Evolutionary conservation across 129 eudicot species (phyloP).

Genomic region (Helichrysum umbraculigerum): DNA sequence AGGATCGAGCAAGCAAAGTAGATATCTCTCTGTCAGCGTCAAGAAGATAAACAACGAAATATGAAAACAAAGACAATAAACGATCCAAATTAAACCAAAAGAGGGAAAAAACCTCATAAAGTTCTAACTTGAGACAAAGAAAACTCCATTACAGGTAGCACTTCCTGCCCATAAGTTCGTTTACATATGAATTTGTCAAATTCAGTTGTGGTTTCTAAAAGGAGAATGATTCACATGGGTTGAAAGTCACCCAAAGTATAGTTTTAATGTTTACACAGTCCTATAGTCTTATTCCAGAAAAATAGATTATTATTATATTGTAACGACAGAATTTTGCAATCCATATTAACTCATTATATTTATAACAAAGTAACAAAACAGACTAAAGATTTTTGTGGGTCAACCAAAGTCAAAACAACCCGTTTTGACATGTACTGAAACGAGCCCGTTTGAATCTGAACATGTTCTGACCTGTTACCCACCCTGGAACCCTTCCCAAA

Average conservation of each 20-base stretch:
- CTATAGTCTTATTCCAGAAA: not conserved
- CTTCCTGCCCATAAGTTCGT: not conserved
- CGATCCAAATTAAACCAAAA: not conserved
- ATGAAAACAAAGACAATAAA: not conserved
- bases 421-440: not conserved
- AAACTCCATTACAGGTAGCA: not conserved
- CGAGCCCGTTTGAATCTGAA: not conserved
- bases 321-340: not conserved
- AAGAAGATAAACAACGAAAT: slow-evolving; percentile 31
- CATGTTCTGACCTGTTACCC: not conserved
- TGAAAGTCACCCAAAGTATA: not conserved
- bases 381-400: not conserved
- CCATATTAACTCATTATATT: not conserved
- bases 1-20: slow-evolving; percentile 78
- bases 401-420: not conserved
- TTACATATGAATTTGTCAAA: not conserved
- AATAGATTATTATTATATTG: not conserved
- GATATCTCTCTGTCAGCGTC: slow-evolving; percentile 75
- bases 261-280: not conserved
- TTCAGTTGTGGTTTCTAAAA: not conserved
- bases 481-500: too few relatives aligned
- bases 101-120: not conserved
- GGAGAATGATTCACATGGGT: not conserved
- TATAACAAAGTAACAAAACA: too few relatives aligned
- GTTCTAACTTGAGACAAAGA: not conserved